phyloP scores from a whole-genome alignment of 768 basidiomycete species.

The Boletales sp. region DNA sequence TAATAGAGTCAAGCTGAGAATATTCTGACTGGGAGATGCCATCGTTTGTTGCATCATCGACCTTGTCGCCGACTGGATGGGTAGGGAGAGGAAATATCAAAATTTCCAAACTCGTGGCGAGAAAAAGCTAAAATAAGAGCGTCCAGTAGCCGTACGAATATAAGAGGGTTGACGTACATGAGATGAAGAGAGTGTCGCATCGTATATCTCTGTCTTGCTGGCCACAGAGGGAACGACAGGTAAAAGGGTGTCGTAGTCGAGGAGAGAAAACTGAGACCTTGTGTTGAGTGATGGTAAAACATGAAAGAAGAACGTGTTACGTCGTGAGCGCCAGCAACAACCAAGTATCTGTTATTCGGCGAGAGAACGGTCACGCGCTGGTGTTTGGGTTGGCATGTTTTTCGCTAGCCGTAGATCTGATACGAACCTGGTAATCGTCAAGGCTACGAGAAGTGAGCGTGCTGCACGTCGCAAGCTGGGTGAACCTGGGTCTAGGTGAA shows the following conservation, averaged over 20 bases:
- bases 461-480: conserved; percentile 40
- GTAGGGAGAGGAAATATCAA: conserved; percentile 58
- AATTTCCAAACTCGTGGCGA: conserved; percentile 63
- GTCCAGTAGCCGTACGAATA: not conserved
- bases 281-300: conserved; percentile 10
- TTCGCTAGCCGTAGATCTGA: not conserved
- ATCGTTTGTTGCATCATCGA: not conserved
- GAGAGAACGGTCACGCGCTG: conserved; percentile 88
- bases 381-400: conserved; percentile 5
- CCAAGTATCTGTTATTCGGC: conserved; percentile 59
- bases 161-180: conserved; percentile 41
- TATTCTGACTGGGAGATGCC: conserved; percentile 31
- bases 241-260: conserved; percentile 57
- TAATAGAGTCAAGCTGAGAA: conserved; percentile 38
- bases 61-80: not conserved
- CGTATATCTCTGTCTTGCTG: conserved; percentile 79
- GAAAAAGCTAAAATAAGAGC: conserved; percentile 46
- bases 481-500: conserved; percentile 19
- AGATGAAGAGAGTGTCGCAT: conserved; percentile 70
- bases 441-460: conserved; percentile 59
- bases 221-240: conserved; percentile 49
- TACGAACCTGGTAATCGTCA: conserved; percentile 86
- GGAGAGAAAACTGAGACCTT: conserved; percentile 52
- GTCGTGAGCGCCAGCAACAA: conserved; percentile 69
- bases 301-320: conserved; percentile 40